A percentile compares a stretch with the other conserved stretches of the same genome.
phyloP scores from a whole-genome alignment of 140 eudicot genomes.

The Cichorium intybus region DNA sequence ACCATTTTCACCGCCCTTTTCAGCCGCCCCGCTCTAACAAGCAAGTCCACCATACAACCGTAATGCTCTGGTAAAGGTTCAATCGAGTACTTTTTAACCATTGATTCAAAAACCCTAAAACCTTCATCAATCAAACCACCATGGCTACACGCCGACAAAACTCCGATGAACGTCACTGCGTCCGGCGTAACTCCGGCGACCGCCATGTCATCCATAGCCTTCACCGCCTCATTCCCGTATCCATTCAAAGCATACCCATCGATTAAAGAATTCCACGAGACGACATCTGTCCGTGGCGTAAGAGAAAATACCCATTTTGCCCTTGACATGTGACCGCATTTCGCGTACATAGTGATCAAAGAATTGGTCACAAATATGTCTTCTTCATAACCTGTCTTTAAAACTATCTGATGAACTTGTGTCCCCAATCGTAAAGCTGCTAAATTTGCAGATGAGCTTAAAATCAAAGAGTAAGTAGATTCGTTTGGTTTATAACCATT shows the following conservation, averaged over 20 bases:
- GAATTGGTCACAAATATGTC: constrained; percentile 48
- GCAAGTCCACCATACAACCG: constrained; percentile 66
- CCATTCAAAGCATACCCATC: constrained; percentile 65
- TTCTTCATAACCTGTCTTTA: constrained; percentile 43
- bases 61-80: constrained; percentile 54
- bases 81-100: constrained; percentile 35
- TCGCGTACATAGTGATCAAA: constrained; percentile 53
- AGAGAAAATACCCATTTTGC: constrained; percentile 43
- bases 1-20: constrained; percentile 43
- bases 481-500: constrained; percentile 44
- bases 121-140: constrained; percentile 55
- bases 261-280: constrained; percentile 67
- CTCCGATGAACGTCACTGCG: constrained; percentile 48
- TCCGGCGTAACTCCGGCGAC: constrained; percentile 49
- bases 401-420: constrained; percentile 41
- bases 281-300: constrained; percentile 35
- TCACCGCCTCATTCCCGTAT: constrained; percentile 45
- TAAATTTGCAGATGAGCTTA: constrained; percentile 53
- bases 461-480: constrained; percentile 42
- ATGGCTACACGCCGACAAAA: constrained; percentile 64
- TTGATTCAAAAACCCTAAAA: constrained; percentile 34
- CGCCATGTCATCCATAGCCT: constrained; percentile 40
- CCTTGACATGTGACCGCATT: constrained; percentile 45
- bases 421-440: constrained; percentile 53
- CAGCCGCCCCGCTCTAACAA: constrained; percentile 61